A percentile compares a stretch with the other conserved stretches of the same genome.
Evolutionary conservation across 2,329 filamentous ascomycete species (phyloP).

Genomic region (Teratosphaeria epicoccoides): DNA sequence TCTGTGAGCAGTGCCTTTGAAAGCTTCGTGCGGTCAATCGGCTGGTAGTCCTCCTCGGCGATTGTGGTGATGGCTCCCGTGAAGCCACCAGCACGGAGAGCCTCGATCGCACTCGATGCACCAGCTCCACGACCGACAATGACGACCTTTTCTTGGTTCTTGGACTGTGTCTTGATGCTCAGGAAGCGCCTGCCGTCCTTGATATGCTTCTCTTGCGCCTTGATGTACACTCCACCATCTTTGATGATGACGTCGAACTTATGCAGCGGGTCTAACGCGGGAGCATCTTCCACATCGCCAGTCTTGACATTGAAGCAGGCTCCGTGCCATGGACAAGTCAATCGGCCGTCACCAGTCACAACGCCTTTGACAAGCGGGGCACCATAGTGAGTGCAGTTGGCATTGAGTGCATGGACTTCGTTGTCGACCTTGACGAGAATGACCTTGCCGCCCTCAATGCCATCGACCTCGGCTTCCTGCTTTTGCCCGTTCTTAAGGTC

Average conservation of each 20-base stretch:
- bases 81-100: conserved; percentile 71
- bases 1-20: conserved; percentile 88
- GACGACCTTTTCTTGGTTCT: conserved; percentile 56
- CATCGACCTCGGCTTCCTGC: conserved; percentile 81
- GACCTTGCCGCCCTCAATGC: conserved; percentile 75
- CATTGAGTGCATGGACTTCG: conserved; percentile 65
- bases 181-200: conserved; percentile 65
- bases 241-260: conserved; percentile 73
- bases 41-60: conserved; percentile 66
- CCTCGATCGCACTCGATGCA: conserved; percentile 69
- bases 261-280: conserved; percentile 74
- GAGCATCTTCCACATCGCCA: conserved; percentile 91
- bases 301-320: conserved; percentile 86
- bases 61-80: conserved; percentile 71
- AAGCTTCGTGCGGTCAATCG: conserved; percentile 84
- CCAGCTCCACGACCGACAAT: conserved; percentile 80
- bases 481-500: conserved; percentile 72
- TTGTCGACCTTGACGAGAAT: conserved; percentile 70
- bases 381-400: conserved; percentile 85
- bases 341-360: conserved; percentile 64
- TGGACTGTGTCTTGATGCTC: conserved; percentile 58
- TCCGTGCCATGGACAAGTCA: conserved; percentile 96
- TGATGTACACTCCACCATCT: conserved; percentile 74
- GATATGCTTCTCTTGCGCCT: conserved; percentile 66
- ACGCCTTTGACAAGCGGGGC: conserved; percentile 82